Evolutionary conservation across 2,329 filamentous ascomycete species (phyloP).

Genomic region (Colletotrichum incanum): DNA sequence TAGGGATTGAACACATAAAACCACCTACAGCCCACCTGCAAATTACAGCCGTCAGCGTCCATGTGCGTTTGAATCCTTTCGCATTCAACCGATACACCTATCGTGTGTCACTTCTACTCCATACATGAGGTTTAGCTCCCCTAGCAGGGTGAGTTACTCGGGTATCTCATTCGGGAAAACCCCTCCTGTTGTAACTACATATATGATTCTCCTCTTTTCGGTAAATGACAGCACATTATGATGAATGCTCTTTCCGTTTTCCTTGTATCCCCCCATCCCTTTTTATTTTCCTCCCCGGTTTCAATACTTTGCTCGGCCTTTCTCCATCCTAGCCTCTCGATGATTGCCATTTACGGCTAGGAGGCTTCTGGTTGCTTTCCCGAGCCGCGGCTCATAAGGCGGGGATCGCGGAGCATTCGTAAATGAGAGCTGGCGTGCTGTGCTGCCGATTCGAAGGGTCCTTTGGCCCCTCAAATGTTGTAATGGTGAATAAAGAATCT

Average conservation of each 20-base stretch:
- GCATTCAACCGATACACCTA: slow-evolving; percentile 19
- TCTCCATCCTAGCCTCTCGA: background rate
- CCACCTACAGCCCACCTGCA: background rate
- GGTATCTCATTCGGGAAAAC: slow-evolving; percentile 40
- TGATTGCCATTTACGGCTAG: too few species aligned
- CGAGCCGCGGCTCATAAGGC: background rate
- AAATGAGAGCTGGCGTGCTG: slow-evolving; percentile 3
- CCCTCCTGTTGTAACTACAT: slow-evolving; percentile 28
- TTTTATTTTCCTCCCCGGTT: background rate
- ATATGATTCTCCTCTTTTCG: background rate
- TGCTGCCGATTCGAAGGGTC: slow-evolving; percentile 21
- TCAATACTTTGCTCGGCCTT: slow-evolving; percentile 16
- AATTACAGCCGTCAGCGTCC: background rate
- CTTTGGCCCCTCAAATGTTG: background rate
- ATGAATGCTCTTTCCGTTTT: slow-evolving; percentile 5
- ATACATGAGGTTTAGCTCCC: slow-evolving; percentile 26
- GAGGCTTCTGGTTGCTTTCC: background rate
- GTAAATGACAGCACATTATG: slow-evolving; percentile 1
- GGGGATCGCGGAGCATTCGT: background rate
- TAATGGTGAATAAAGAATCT: slow-evolving; percentile 11
- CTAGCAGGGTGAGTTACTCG: slow-evolving; percentile 27
- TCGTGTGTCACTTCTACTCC: slow-evolving; percentile 3
- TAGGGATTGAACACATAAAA: background rate
- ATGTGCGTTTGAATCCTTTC: slow-evolving; percentile 20
- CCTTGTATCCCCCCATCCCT: slow-evolving; percentile 3